phyloP scores from a whole-genome alignment of 441 rosid species.

The Manihot esculenta region DNA sequence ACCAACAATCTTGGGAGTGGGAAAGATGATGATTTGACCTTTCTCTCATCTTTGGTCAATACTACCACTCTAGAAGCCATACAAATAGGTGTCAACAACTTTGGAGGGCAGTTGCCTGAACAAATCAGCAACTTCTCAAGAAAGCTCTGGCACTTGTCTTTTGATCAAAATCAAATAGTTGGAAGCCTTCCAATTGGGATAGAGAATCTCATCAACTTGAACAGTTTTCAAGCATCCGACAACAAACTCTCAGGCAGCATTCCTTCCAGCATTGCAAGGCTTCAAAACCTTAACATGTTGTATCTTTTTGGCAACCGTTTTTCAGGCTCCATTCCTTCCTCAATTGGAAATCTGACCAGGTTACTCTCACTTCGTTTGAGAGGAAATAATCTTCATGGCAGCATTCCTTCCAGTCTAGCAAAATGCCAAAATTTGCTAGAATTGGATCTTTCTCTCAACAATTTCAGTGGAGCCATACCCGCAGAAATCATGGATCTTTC shows the following conservation, averaged over 20 bases:
- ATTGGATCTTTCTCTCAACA: background rate
- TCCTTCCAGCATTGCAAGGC: background rate
- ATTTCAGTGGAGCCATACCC: background rate
- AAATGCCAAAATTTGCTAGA: background rate
- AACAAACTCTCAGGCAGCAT: slow-evolving; percentile 20
- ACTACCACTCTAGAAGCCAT: background rate
- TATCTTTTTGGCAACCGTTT: background rate
- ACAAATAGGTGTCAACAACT: slow-evolving; percentile 6
- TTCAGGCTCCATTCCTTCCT: slow-evolving; percentile 18
- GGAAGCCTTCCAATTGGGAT: slow-evolving; percentile 20
- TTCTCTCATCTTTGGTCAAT: slow-evolving; percentile 18
- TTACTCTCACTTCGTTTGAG: background rate
- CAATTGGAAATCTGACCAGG: slow-evolving; percentile 7
- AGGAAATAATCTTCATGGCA: slow-evolving; percentile 11
- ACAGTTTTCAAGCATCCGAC: background rate
- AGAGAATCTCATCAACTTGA: slow-evolving; percentile 11
- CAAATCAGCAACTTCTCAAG: slow-evolving; percentile 7
- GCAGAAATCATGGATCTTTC: background rate
- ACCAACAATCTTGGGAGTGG: slow-evolving; percentile 21
- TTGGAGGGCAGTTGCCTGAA: slow-evolving; percentile 5
- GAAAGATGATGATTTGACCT: slow-evolving; percentile 12
- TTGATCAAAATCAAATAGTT: slow-evolving; percentile 4
- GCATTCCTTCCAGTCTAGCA: slow-evolving; percentile 18
- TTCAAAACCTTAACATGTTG: background rate
- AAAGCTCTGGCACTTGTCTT: background rate